Evolutionary conservation across 2,329 filamentous ascomycete species (phyloP).

Genomic region (Aureobasidium uvarum): DNA sequence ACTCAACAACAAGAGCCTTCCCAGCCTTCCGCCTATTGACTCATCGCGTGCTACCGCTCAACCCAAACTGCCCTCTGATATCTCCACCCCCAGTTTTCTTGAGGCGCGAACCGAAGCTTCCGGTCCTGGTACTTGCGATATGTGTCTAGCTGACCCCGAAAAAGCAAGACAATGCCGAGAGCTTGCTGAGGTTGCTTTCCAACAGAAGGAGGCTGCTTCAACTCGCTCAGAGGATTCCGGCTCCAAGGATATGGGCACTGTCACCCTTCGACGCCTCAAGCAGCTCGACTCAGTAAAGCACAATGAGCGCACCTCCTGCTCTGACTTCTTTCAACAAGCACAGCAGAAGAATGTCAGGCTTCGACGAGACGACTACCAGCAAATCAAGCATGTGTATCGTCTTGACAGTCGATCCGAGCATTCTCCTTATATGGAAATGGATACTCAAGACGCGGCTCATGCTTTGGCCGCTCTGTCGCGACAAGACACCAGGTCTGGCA

Average conservation of each 20-base stretch:
- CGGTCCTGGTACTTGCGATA: constrained; percentile 29
- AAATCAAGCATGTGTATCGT: constrained; percentile 26
- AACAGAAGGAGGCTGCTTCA: background rate
- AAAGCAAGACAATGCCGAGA: constrained; percentile 29
- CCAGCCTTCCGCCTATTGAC: constrained; percentile 13
- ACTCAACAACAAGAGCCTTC: constrained; percentile 22
- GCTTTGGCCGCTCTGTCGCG: constrained; percentile 26
- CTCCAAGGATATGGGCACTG: constrained; percentile 9
- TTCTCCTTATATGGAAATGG: constrained; percentile 29
- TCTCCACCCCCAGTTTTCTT: constrained; percentile 20
- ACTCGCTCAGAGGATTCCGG: background rate
- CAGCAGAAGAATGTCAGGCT: constrained; percentile 22
- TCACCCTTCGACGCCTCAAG: constrained; percentile 12
- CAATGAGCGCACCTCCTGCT: constrained; percentile 26
- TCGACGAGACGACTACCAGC: constrained; percentile 14
- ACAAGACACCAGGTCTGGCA: constrained; percentile 17
- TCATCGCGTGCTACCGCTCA: constrained; percentile 5
- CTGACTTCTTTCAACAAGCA: constrained; percentile 28
- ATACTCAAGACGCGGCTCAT: constrained; percentile 29
- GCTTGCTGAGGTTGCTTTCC: constrained; percentile 26
- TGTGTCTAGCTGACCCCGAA: constrained; percentile 29
- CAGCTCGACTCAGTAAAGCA: background rate
- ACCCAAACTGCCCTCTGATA: background rate
- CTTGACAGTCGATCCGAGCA: constrained; percentile 20
- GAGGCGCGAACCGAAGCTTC: constrained; percentile 24